These are phyloP conservation scores for Sclerotinia sclerotiorum DNA, from an alignment of 2,329 filamentous ascomycete genomes.

Conservation along the genomic window DNA sequence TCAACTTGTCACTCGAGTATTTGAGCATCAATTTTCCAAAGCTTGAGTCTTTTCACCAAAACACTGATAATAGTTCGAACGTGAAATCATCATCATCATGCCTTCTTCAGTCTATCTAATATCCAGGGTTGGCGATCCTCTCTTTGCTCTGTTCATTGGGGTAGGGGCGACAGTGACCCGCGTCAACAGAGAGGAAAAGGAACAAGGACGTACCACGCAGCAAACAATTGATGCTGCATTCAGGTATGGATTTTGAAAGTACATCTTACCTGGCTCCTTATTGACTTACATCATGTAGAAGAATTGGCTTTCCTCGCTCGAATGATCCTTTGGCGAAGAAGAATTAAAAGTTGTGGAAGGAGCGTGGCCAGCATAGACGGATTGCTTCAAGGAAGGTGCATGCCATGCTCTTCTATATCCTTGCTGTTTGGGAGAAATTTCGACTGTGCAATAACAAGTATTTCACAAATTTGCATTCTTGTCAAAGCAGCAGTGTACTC, in stretches of 20 bases:
- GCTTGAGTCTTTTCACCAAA: neutral
- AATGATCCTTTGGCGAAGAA: slow-evolving; percentile 17
- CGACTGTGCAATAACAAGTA: slow-evolving; percentile 14
- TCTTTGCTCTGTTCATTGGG: slow-evolving; percentile 55
- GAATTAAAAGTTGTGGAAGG: slow-evolving; percentile 21
- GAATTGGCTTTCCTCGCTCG: slow-evolving; percentile 26
- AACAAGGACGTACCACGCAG: slow-evolving; percentile 39
- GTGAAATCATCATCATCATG: slow-evolving; percentile 30
- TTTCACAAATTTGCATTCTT: slow-evolving; percentile 9
- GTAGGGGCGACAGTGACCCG: slow-evolving; percentile 51
- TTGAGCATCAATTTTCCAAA: slow-evolving; percentile 8
- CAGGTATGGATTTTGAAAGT: slow-evolving; percentile 31
- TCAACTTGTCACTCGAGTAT: neutral
- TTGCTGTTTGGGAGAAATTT: neutral
- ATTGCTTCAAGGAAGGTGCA: slow-evolving; percentile 17
- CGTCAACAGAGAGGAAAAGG: slow-evolving; percentile 55
- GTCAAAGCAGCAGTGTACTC: slow-evolving; percentile 14
- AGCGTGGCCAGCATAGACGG: slow-evolving; percentile 2
- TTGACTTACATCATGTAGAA: slow-evolving; percentile 17
- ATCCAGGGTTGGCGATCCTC: slow-evolving; percentile 50
- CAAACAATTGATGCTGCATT: slow-evolving; percentile 39
- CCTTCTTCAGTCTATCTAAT: slow-evolving; percentile 38
- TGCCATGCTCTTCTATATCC: slow-evolving; percentile 5
- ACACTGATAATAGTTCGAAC: neutral
- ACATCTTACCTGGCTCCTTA: neutral